Evolutionary conservation across 73 alveolate genomes (phyloP).

Genomic region (Symbiodinium natans): DNA sequence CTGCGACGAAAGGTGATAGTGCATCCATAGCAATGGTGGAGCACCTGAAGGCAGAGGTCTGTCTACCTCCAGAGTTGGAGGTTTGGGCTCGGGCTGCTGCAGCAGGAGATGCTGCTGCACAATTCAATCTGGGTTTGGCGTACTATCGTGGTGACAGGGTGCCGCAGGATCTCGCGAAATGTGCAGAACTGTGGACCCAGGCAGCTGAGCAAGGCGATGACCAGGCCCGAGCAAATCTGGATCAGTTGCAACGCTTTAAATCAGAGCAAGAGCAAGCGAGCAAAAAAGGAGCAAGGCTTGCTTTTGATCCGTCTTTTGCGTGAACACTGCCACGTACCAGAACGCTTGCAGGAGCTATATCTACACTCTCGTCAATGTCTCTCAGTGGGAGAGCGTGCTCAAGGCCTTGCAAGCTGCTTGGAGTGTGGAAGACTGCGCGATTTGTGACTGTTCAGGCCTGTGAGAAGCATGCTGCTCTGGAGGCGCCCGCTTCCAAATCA

Average conservation of each 20-base stretch:
- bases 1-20: conserved; percentile 35
- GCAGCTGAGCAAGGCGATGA: conserved; percentile 83
- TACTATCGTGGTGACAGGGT: conserved; percentile 81
- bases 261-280: not conserved
- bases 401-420: not conserved
- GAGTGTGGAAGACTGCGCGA: not conserved
- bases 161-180: conserved; percentile 43
- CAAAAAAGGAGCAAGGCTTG: not conserved
- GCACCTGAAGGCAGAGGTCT: conserved; percentile 47
- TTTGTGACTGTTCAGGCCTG: too few relatives aligned
- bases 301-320: not conserved
- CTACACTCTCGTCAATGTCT: conserved; percentile 63
- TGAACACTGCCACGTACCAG: not conserved
- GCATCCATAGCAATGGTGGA: conserved; percentile 56
- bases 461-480: conserved; percentile 34
- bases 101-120: conserved; percentile 58
- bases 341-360: conserved; percentile 10
- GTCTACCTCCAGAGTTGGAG: conserved; percentile 58
- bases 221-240: conserved; percentile 53
- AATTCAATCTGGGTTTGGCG: conserved; percentile 76
- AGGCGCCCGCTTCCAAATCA: not conserved
- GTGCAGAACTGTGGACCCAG: conserved; percentile 61
- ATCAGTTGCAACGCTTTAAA: not conserved
- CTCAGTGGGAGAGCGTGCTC: conserved; percentile 67
- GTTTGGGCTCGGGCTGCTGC: conserved; percentile 66